Evolutionary conservation across 306 rosid species (phyloP).

Genomic region (Quercus rubra): DNA sequence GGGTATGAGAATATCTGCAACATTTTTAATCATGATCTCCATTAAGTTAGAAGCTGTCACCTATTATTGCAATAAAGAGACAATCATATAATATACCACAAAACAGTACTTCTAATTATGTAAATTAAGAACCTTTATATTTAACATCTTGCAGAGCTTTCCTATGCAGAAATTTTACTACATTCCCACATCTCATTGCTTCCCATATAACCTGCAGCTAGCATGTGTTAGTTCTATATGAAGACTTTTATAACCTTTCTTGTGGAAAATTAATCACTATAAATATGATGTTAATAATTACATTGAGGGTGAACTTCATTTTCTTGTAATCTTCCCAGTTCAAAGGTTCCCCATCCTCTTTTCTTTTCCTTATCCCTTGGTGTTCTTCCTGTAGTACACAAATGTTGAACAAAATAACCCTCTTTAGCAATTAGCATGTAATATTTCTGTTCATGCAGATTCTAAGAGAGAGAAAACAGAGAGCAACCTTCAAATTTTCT

Average conservation of each 20-base stretch:
- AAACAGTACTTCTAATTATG: not conserved
- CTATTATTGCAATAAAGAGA: not conserved
- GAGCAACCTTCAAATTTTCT: conserved; percentile 48
- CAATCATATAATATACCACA: not conserved
- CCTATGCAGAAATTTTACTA: conserved; percentile 69
- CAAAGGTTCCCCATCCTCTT: conserved; percentile 40
- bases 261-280: not conserved
- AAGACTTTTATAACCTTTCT: not conserved
- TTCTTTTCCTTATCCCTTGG: conserved; percentile 44
- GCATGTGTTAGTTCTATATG: not conserved
- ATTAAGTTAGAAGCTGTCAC: not conserved
- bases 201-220: conserved; percentile 55
- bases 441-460: no score
- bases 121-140: conserved; percentile 37
- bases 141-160: conserved; percentile 47
- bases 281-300: conserved; percentile 17
- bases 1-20: conserved; percentile 58
- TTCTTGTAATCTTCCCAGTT: conserved; percentile 66
- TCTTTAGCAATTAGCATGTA: not conserved
- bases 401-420: not conserved
- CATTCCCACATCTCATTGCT: conserved; percentile 80
- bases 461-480: not conserved
- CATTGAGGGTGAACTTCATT: conserved; percentile 66
- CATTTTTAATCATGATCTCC: not conserved
- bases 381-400: conserved; percentile 62